Evolutionary conservation across 2,329 filamentous ascomycete species (phyloP).

Genomic region (Ramichloridium luteum): DNA sequence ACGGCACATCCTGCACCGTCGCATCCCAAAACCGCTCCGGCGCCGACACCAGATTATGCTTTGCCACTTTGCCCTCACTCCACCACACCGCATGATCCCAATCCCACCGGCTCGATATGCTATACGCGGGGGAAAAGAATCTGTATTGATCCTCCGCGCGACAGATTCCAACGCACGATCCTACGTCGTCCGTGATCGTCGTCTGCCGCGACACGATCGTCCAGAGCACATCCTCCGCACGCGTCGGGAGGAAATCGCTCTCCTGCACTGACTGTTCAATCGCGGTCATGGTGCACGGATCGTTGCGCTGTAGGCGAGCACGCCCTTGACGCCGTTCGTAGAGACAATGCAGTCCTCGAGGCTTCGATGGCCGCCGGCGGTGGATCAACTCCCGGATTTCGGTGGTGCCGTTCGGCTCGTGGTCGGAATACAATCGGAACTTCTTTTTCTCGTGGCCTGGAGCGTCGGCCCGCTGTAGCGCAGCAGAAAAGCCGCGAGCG

Average conservation of each 20-base stretch:
- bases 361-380: slow-evolving; percentile 21
- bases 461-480: slow-evolving; percentile 38
- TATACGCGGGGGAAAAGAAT: slow-evolving; percentile 37
- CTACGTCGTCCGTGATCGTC: slow-evolving; percentile 32
- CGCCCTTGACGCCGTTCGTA: slow-evolving; percentile 37
- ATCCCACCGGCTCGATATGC: slow-evolving; percentile 36
- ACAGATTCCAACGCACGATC: too few species aligned
- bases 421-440: slow-evolving; percentile 42
- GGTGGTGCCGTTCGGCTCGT: slow-evolving; percentile 28
- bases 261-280: slow-evolving; percentile 35
- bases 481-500: slow-evolving; percentile 37
- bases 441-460: slow-evolving; percentile 32
- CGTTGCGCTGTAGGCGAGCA: slow-evolving; percentile 41
- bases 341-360: slow-evolving; percentile 37
- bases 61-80: slow-evolving; percentile 21
- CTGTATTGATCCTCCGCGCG: slow-evolving; percentile 40
- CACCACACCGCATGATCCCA: slow-evolving; percentile 35
- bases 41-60: slow-evolving; percentile 29
- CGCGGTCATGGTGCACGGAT: slow-evolving; percentile 30
- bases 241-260: slow-evolving; percentile 39
- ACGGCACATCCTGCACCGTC: slow-evolving; percentile 10
- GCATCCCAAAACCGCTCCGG: slow-evolving; percentile 26
- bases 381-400: slow-evolving; percentile 31
- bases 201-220: slow-evolving; percentile 32
- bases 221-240: slow-evolving; percentile 35